Evolutionary conservation across 371 early-diverging fungal genomes (phyloP).

Genomic region (Aphelidium insulamus): DNA sequence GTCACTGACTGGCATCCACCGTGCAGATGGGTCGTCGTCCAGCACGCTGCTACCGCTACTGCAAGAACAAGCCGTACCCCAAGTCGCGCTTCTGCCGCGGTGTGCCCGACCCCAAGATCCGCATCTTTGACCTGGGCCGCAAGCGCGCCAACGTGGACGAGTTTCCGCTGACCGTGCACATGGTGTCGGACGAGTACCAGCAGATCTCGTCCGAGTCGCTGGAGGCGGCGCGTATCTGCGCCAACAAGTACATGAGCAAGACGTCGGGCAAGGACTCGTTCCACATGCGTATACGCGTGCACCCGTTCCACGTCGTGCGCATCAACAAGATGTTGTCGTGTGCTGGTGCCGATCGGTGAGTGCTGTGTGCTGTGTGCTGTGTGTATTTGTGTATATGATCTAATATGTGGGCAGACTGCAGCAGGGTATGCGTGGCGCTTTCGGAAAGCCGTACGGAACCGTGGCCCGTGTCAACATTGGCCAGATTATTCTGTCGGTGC

Average conservation of each 20-base stretch:
- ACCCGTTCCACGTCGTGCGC: constrained; percentile 99
- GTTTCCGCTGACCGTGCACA: constrained; percentile 92
- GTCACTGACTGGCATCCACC: background rate
- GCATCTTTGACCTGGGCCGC: constrained; percentile 97
- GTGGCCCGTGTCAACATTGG: constrained; percentile 99
- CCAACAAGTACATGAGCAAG: constrained; percentile 99
- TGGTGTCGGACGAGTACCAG: constrained; percentile 96
- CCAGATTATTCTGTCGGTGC: constrained; percentile 93
- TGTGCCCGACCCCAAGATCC: constrained; percentile 98
- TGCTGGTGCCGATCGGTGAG: constrained; percentile 94
- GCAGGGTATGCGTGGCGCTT: constrained; percentile 99
- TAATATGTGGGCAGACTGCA: constrained; percentile 54
- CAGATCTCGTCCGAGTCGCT: constrained; percentile 98
- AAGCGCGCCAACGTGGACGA: constrained; percentile 98
- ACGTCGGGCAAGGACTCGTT: constrained; percentile 97
- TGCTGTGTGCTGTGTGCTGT: background rate
- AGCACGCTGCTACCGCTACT: constrained; percentile 97
- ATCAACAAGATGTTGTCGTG: constrained; percentile 99
- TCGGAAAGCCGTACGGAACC: constrained; percentile 97
- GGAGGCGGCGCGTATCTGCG: constrained; percentile 98
- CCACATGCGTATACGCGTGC: constrained; percentile 98
- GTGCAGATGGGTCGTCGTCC: constrained; percentile 94
- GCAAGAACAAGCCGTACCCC: constrained; percentile 99
- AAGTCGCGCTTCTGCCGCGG: constrained; percentile 99
- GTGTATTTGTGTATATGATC: background rate